Percentiles rank a stretch among this genome's conserved stretches.
These are phyloP conservation scores for Suhomyces tanzawaensis DNA, from an alignment of 805 yeast species.

Conservation along the genomic window DNA sequence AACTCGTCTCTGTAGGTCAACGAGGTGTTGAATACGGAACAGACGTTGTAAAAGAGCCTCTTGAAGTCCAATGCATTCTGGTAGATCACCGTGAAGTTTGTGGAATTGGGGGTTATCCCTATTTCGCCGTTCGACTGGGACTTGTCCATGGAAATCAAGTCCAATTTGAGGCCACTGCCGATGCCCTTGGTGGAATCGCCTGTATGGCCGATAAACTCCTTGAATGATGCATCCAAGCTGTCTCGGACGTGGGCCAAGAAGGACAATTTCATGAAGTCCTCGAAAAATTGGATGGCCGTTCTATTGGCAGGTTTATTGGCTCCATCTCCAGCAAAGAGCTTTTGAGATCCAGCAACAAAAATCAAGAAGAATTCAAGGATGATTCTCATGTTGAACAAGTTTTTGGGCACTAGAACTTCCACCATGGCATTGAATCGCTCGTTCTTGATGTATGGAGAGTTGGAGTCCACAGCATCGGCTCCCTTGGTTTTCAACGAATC, in stretches of 20 bases:
- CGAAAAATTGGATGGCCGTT: constrained; percentile 47
- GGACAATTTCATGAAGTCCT: constrained; percentile 58
- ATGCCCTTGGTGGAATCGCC: not conserved
- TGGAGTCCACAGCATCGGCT: constrained; percentile 9
- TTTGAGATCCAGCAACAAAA: constrained; percentile 59
- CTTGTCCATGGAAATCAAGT: constrained; percentile 35
- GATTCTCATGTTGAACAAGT: constrained; percentile 76
- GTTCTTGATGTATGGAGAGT: constrained; percentile 54
- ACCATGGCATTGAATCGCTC: constrained; percentile 56
- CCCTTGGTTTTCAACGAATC: constrained; percentile 18
- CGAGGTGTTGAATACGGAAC: constrained; percentile 59
- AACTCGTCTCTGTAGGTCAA: constrained; percentile 56
- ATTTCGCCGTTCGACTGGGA: not conserved
- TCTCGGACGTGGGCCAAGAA: constrained; percentile 65
- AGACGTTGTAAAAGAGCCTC: constrained; percentile 44
- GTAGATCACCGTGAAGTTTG: constrained; percentile 23
- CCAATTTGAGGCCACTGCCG: constrained; percentile 16
- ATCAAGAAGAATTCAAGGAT: constrained; percentile 70
- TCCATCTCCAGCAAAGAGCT: constrained; percentile 16
- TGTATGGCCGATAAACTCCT: constrained; percentile 34
- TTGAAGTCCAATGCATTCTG: constrained; percentile 48
- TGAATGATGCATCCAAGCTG: constrained; percentile 53
- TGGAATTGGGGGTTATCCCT: not conserved
- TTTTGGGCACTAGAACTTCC: constrained; percentile 64
- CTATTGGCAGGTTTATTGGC: constrained; percentile 6